Evolutionary conservation across 73 alveolate species (phyloP).

Genomic region (Tetrahymena thermophila): DNA sequence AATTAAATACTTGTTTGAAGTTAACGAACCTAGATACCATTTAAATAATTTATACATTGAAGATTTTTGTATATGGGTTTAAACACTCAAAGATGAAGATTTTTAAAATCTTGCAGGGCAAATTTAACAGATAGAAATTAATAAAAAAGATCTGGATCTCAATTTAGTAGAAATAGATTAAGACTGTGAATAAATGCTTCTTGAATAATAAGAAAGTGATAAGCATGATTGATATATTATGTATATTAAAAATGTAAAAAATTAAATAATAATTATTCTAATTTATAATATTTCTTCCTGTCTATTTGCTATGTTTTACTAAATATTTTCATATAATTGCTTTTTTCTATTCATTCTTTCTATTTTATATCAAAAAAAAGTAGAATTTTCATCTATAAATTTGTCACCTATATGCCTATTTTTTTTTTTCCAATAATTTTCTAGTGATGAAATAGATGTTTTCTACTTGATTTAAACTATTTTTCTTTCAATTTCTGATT

Average conservation of each 20-base stretch:
- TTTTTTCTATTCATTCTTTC: background rate
- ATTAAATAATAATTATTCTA: too few species aligned
- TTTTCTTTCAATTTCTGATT: background rate
- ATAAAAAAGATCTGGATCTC: background rate
- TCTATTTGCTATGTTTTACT: too few species aligned
- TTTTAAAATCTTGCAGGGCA: background rate
- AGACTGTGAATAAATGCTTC: background rate
- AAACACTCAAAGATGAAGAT: background rate
- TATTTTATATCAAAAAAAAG: background rate
- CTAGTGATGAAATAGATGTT: background rate
- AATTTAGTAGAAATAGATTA: background rate
- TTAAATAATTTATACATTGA: background rate
- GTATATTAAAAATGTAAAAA: too few species aligned
- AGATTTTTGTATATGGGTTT: background rate
- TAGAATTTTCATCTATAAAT: background rate
- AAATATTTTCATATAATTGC: too few species aligned
- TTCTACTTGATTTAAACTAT: background rate
- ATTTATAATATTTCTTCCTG: too few species aligned
- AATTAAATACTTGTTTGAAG: background rate
- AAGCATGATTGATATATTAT: background rate
- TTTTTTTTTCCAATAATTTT: too few species aligned
- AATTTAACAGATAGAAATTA: background rate
- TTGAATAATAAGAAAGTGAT: background rate
- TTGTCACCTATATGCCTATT: background rate
- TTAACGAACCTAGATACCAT: background rate